Evolutionary conservation across 208 protist species (phyloP), one percentile per base, ranked within the genome.

Genomic region (Crithidia acanthocephali): DNA sequence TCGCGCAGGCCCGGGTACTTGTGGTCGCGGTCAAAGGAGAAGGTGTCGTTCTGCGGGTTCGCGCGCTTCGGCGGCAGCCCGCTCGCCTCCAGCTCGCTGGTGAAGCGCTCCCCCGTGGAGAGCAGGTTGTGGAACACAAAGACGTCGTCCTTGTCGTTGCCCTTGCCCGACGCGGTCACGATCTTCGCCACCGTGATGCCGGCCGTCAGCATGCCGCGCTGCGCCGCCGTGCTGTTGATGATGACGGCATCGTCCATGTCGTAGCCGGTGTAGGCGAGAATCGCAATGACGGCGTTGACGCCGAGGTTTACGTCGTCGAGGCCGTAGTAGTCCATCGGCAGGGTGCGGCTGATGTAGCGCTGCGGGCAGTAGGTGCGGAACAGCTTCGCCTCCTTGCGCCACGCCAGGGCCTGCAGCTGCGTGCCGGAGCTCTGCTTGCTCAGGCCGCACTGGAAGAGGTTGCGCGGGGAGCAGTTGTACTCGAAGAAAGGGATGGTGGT

Each of bases 231-330:
- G 81, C 99, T 99, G 86, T 99, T 99, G 65, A 99, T 82, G 53
- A 99, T 99, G 65, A 99, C 98, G 23, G 99, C 99, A 82, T 99
- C 99, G 81, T 99, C 99, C 98, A 99, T 99, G 88, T 99, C 99
- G 84, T 99, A 99, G 59, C 98, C 98, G 7, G 99, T 99, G 93
- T 99, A 99, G 22, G 99, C 95, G 67, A 99, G 87, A 62, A 99
- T 99, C 27, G 98, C 99, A 37, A 99, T 96, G n/a, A 99, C 88
- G 20, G 98, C 98, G 85, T 99, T 99, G 9, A 95, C 94, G 56
- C 99, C 99, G 30, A 95, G 80, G 59, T 98, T 98, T 69, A 99
- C 99, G 51, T 99, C 93, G 83, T 99, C 97, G 47, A 99, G 78
- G 72, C 79, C 47, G 75, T 98, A 99, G 59, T 95, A 90, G 61